Evolutionary conservation across 1,284 basidiomycete genomes (phyloP).

Genomic region (Boletellus deceptivus): DNA sequence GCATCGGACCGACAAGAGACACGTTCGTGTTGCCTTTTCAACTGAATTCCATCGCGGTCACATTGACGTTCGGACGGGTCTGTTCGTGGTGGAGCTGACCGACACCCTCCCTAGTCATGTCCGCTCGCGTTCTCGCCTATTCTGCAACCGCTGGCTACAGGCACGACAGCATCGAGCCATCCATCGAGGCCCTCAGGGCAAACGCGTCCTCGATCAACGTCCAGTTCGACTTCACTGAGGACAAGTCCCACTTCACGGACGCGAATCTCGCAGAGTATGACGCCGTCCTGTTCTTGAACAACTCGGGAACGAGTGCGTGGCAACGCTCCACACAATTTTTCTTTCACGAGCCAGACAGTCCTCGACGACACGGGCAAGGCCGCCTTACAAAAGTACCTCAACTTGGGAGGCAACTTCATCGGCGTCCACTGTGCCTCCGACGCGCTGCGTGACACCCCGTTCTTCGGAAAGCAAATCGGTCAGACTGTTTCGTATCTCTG

Average conservation of each 20-base stretch:
- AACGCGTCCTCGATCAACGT: slow-evolving; percentile 45
- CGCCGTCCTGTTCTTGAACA: slow-evolving; percentile 59
- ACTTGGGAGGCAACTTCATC: slow-evolving; percentile 68
- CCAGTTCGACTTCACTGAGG: slow-evolving; percentile 57
- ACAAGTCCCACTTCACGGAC: slow-evolving; percentile 49
- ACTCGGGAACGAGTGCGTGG: slow-evolving; percentile 54
- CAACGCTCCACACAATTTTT: not conserved
- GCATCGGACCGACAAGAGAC: not conserved
- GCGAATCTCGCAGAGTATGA: slow-evolving; percentile 50
- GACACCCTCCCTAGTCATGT: slow-evolving; percentile 11
- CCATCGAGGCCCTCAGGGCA: slow-evolving; percentile 50
- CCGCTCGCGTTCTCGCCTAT: slow-evolving; percentile 40
- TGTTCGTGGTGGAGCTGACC: no score
- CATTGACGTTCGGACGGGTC: no score
- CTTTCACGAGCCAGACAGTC: slow-evolving; percentile 36
- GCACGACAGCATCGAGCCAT: slow-evolving; percentile 67
- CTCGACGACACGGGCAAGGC: slow-evolving; percentile 53
- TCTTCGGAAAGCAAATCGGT: slow-evolving; percentile 51
- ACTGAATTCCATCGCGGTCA: slow-evolving; percentile 10
- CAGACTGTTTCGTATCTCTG: not conserved
- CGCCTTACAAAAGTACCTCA: slow-evolving; percentile 59
- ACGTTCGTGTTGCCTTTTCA: slow-evolving; percentile 10
- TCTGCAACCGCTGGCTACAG: slow-evolving; percentile 48
- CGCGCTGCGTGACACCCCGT: slow-evolving; percentile 63
- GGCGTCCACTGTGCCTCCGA: slow-evolving; percentile 72